These are phyloP conservation scores for Albifimbria verrucaria DNA, from an alignment of 2,329 filamentous ascomycete genomes.

Conservation along the genomic window DNA sequence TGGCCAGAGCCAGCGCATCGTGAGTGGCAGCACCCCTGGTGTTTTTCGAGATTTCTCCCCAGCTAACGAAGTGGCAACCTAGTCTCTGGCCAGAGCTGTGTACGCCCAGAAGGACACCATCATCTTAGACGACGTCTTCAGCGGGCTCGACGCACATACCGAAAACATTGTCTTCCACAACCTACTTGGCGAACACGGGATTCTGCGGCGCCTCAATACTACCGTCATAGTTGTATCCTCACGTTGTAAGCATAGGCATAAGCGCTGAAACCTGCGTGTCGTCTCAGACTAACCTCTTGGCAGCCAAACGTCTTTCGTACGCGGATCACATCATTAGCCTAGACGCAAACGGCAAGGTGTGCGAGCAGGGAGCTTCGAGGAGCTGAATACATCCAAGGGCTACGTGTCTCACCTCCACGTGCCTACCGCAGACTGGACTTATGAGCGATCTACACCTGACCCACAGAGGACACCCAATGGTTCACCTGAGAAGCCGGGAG, in stretches of 20 bases:
- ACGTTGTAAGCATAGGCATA: slow-evolving; percentile 5
- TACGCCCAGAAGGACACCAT: slow-evolving; percentile 21
- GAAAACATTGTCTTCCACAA: slow-evolving; percentile 18
- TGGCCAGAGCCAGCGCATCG: slow-evolving; percentile 31
- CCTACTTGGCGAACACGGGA: slow-evolving; percentile 18
- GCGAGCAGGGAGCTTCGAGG: slow-evolving; percentile 6
- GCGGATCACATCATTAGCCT: slow-evolving; percentile 8
- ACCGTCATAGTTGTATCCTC: slow-evolving; percentile 17
- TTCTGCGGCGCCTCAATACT: slow-evolving; percentile 15
- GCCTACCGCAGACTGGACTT: slow-evolving; percentile 2
- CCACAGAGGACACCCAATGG: neutral
- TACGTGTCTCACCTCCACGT: slow-evolving; percentile 6
- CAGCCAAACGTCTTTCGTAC: slow-evolving; percentile 8
- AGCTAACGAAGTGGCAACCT: slow-evolving; percentile 3
- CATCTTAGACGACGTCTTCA: slow-evolving; percentile 29
- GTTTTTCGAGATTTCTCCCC: neutral
- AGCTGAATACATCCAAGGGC: slow-evolving; percentile 1
- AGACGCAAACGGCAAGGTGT: slow-evolving; percentile 2
- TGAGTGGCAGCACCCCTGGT: slow-evolving; percentile 1
- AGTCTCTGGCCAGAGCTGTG: slow-evolving; percentile 24
- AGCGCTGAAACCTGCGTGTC: neutral
- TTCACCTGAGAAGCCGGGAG: neutral
- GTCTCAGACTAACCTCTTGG: neutral
- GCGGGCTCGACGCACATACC: slow-evolving; percentile 25
- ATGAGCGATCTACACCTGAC: neutral